phyloP scores from a whole-genome alignment of 1,284 basidiomycete species.

The Testicularia cyperi region DNA sequence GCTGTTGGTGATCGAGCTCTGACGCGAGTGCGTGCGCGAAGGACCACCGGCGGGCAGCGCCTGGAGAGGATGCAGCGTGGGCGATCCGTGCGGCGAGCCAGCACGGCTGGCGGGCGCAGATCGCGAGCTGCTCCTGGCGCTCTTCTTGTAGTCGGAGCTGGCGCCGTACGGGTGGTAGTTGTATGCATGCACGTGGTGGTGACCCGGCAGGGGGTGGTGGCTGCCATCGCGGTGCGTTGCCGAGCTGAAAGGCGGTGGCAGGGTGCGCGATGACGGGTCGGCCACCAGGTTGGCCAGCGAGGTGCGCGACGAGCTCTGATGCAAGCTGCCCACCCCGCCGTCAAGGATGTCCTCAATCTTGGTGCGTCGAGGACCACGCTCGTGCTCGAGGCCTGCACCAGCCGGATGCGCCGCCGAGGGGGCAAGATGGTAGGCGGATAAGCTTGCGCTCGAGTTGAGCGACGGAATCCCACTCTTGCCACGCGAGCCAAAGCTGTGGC shows the following conservation, averaged over 20 bases:
- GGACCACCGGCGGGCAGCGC: conserved; percentile 10
- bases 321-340: conserved; percentile 32
- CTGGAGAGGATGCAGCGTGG: conserved; percentile 17
- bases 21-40: conserved; percentile 38
- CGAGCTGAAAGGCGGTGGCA: conserved; percentile 39
- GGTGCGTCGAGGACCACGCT: conserved; percentile 15
- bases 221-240: conserved; percentile 22
- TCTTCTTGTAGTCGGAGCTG: conserved; percentile 33
- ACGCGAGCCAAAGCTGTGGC: conserved; percentile 40
- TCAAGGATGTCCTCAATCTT: conserved; percentile 44
- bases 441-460: conserved; percentile 30
- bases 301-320: conserved; percentile 24
- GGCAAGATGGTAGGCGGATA: conserved; percentile 47
- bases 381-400: conserved; percentile 1
- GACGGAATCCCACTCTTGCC: conserved; percentile 28
- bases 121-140: conserved; percentile 34
- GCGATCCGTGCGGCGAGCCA: conserved; percentile 42
- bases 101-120: conserved; percentile 44
- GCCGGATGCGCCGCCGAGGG: conserved; percentile 6
- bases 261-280: conserved; percentile 36
- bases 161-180: conserved; percentile 45
- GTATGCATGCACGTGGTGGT: conserved; percentile 35
- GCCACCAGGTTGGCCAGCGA: conserved; percentile 30
- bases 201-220: conserved; percentile 33
- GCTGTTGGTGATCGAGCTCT: conserved; percentile 37